phyloP scores from a whole-genome alignment of 257 asterid genomes.

The Thymus quinquecostatus region DNA sequence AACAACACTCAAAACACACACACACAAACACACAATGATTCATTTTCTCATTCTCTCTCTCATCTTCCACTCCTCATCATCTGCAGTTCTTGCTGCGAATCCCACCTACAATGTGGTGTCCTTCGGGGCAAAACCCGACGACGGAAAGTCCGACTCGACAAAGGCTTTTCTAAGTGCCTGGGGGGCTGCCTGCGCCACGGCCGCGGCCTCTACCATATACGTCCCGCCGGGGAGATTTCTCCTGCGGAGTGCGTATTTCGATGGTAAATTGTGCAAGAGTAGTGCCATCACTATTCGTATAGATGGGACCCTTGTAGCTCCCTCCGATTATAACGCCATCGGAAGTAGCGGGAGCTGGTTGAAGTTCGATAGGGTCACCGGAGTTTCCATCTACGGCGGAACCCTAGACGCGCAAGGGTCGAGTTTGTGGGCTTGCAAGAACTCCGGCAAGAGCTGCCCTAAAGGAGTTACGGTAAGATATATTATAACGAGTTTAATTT shows the following conservation, averaged over 20 bases:
- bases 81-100: conserved; percentile 31
- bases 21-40: conserved; percentile 19
- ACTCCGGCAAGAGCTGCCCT: conserved; percentile 48
- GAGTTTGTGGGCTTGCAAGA: conserved; percentile 54
- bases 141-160: conserved; percentile 47
- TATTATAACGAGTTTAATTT: too few relatives aligned
- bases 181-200: conserved; percentile 51
- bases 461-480: conserved; percentile 42
- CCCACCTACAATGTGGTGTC: conserved; percentile 38
- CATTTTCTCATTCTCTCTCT: conserved; percentile 27
- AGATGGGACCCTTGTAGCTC: conserved; percentile 63
- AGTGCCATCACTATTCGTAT: conserved; percentile 43
- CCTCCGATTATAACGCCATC: conserved; percentile 49
- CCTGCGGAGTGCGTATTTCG: conserved; percentile 33
- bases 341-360: conserved; percentile 51
- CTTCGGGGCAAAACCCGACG: conserved; percentile 49
- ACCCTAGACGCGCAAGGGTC: conserved; percentile 51
- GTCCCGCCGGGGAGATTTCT: conserved; percentile 57
- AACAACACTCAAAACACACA: conserved; percentile 1
- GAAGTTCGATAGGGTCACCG: conserved; percentile 48
- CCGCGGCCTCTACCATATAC: conserved; percentile 42
- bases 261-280: conserved; percentile 46
- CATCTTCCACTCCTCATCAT: conserved; percentile 11
- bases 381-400: conserved; percentile 64
- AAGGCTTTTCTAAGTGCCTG: conserved; percentile 51